Conservation (phyloP, 345 rosid genomes). For the Erucastrum elatum region DNA sequence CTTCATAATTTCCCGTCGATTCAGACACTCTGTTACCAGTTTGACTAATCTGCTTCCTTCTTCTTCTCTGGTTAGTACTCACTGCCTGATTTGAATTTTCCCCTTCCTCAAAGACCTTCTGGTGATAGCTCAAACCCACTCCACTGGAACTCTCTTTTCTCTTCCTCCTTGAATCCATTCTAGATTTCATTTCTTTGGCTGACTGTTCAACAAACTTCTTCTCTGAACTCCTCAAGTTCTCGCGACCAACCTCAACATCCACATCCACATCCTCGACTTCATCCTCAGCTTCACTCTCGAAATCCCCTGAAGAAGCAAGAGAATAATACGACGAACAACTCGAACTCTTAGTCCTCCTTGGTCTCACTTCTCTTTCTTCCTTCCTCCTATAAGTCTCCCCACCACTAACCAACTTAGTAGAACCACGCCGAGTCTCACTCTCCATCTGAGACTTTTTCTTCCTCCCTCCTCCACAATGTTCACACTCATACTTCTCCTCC, state of each 20-base stretch:
- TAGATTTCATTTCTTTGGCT: conserved; percentile 43
- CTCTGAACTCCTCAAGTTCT: conserved; percentile 13
- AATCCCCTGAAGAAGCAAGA: conserved; percentile 56
- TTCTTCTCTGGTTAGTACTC: conserved; percentile 43
- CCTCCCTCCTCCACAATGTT: conserved; percentile 24
- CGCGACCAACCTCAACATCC: conserved; percentile 36
- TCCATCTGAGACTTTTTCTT: conserved; percentile 16
- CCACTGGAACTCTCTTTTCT: conserved; percentile 38
- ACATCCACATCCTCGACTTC: conserved; percentile 29
- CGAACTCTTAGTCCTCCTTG: conserved; percentile 51
- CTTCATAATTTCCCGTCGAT: conserved; percentile 44
- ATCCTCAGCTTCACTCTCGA: conserved; percentile 59
- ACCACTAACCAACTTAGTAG: conserved; percentile 35
- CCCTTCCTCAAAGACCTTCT: conserved; percentile 40
- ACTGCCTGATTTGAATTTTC: conserved; percentile 39
- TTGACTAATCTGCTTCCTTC: conserved; percentile 40
- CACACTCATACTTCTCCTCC: conserved; percentile 32
- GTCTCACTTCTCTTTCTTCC: conserved; percentile 40
- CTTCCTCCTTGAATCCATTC: conserved; percentile 38
- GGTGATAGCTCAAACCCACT: conserved; percentile 37
- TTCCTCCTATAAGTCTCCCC: conserved; percentile 39
- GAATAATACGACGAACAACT: conserved; percentile 85
- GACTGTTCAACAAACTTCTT: conserved; percentile 30
- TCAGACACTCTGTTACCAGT: conserved; percentile 42
- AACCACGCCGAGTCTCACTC: conserved; percentile 38